phyloP scores from a whole-genome alignment of 2,329 filamentous ascomycete species.

The Paramyrothecium sp. region DNA sequence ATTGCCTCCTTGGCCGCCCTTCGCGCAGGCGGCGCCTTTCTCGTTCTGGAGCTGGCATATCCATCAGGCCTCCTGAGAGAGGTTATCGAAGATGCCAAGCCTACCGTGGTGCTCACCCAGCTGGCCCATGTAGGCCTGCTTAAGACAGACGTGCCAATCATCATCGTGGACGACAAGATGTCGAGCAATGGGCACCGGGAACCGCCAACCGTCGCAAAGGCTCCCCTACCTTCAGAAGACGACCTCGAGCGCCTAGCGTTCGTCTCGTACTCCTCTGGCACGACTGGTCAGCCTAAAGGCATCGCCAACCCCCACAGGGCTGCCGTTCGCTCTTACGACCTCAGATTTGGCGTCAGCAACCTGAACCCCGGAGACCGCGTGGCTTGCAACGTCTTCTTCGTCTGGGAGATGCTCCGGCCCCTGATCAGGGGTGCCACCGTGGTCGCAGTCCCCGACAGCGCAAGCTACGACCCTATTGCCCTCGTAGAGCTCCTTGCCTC shows the following conservation, averaged over 20 bases:
- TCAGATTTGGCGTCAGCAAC: conserved; percentile 70
- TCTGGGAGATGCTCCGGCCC: conserved; percentile 81
- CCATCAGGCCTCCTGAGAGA: conserved; percentile 71
- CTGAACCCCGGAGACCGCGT: conserved; percentile 71
- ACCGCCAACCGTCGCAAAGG: conserved; percentile 35
- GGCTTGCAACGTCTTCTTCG: conserved; percentile 86
- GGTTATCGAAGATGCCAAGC: conserved; percentile 73
- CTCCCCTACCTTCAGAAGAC: conserved; percentile 57
- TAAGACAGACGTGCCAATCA: conserved; percentile 59
- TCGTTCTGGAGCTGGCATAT: conserved; percentile 78
- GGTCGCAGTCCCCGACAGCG: conserved; percentile 71
- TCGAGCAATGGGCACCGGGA: conserved; percentile 20
- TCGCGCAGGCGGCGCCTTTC: conserved; percentile 74
- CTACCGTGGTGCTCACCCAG: conserved; percentile 69
- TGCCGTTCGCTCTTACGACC: conserved; percentile 69
- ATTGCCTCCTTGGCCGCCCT: conserved; percentile 77
- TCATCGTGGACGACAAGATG: conserved; percentile 56
- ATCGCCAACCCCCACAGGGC: conserved; percentile 79
- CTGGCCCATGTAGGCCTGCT: conserved; percentile 64
- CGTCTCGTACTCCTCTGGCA: conserved; percentile 78
- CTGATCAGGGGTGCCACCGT: conserved; percentile 74
- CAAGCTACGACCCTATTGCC: conserved; percentile 73
- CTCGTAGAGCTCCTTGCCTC: conserved; percentile 68
- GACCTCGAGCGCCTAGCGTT: conserved; percentile 75
- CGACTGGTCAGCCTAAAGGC: conserved; percentile 76